These are phyloP conservation scores for Monosporozyma solicola DNA, from an alignment of 805 yeast species.

Conservation along the genomic window DNA sequence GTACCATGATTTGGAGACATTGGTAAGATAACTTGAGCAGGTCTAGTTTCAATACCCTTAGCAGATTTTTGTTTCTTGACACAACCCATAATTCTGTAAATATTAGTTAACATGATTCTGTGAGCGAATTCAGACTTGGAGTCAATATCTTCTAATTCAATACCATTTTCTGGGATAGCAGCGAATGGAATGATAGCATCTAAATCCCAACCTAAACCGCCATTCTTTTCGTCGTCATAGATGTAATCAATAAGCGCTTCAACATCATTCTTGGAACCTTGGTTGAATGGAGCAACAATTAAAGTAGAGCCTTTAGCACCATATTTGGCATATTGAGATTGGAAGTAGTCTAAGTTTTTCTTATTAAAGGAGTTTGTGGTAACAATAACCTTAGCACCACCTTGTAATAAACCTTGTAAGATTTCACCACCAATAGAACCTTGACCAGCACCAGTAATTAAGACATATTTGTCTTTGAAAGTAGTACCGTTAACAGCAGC, in stretches of 20 bases:
- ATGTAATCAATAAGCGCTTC: constrained; percentile 77
- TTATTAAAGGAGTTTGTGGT: constrained; percentile 94
- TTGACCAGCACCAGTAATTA: constrained; percentile 97
- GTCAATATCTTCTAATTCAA: constrained; percentile 85
- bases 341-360: constrained; percentile 92
- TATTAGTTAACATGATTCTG: constrained; percentile 95
- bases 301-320: constrained; percentile 91
- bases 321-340: constrained; percentile 79
- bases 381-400: constrained; percentile 96
- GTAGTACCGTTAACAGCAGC: constrained; percentile 94
- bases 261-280: constrained; percentile 92
- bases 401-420: constrained; percentile 86
- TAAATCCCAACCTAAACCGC: constrained; percentile 96
- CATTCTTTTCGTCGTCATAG: constrained; percentile 71
- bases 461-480: constrained; percentile 78
- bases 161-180: constrained; percentile 98
- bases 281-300: constrained; percentile 97
- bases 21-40: constrained; percentile 95
- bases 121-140: constrained; percentile 97
- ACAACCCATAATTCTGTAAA: constrained; percentile 84
- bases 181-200: constrained; percentile 97
- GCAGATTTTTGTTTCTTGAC: constrained; percentile 76
- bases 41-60: constrained; percentile 81
- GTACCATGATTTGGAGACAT: constrained; percentile 98
- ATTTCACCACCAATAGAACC: constrained; percentile 98